Percentiles rank a stretch among this genome's conserved stretches.
Conservation (phyloP, 371 early-diverging fungal genomes). For the Rhizopus sp. region DNA sequence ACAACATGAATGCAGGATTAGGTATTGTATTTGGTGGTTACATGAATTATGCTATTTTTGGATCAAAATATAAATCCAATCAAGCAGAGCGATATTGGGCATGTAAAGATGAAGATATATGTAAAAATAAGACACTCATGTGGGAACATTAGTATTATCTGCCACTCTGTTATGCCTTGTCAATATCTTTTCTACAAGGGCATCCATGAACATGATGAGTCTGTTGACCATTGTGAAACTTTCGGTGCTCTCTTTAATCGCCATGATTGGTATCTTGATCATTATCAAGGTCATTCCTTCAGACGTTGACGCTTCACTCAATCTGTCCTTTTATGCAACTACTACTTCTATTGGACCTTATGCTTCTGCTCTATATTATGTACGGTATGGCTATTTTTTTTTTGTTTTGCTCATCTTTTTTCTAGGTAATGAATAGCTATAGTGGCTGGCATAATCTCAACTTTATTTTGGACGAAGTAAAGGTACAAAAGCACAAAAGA, state of each 20-base stretch:
- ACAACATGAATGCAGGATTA: constrained; percentile 5
- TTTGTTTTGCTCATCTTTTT: not conserved
- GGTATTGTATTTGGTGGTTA: constrained; percentile 48
- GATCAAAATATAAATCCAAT: constrained; percentile 30
- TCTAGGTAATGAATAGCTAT: constrained; percentile 41
- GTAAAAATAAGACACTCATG: not conserved
- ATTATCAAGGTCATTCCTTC: constrained; percentile 26
- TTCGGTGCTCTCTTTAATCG: constrained; percentile 26
- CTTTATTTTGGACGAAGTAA: constrained; percentile 45
- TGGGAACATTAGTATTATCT: constrained; percentile 24
- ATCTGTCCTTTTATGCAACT: constrained; percentile 42
- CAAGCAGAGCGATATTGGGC: constrained; percentile 42
- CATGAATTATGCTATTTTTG: constrained; percentile 45
- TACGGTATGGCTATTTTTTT: constrained; percentile 4
- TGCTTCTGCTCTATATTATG: constrained; percentile 48
- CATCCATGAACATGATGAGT: constrained; percentile 32
- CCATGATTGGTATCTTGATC: constrained; percentile 30
- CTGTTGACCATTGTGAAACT: constrained; percentile 35
- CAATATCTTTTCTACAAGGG: constrained; percentile 36
- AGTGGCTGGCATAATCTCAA: constrained; percentile 48
- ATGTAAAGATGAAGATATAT: constrained; percentile 18
- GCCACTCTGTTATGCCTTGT: constrained; percentile 28
- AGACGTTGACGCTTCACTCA: constrained; percentile 28
- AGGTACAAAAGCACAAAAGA: constrained; percentile 13
- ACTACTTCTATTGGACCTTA: constrained; percentile 35